Base-by-base conservation (phyloP, 2,329 filamentous ascomycete species). In the Chalara sp. region DNA sequence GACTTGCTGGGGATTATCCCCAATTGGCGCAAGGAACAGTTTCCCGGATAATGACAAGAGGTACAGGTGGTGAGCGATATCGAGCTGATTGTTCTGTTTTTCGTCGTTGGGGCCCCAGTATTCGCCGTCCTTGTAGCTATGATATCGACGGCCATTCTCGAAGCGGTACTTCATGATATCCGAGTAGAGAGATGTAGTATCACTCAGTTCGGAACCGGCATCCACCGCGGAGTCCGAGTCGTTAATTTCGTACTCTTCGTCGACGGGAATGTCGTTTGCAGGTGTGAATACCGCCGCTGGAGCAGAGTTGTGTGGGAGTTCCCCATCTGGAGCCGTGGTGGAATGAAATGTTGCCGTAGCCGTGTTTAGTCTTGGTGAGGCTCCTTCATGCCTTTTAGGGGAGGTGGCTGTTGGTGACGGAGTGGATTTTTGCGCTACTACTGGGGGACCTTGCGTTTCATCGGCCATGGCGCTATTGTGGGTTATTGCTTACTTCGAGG, bases 61-160 rank as follows among this genome's bases (percentile, higher is more conserved):
- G 44, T 5, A 62, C 32, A n/a, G 32, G 6, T 8, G 47, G 40
- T 48, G 61, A 53, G 48, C 50, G 28, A 61, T 59, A 44, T 64
- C 60, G 11, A 63, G 54, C 46, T 60, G 56, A 30, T 64, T 59
- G 47, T 63, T 62, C 46, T 64, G 61, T 37, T 48, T 49, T 10
- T 65, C 63, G 42, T 65, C 63, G 32, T 64, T 64, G 5, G 63
- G 62, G 6, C 41, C 61, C 60, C 61, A 64, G 44, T 65, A 64
- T 7, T 68, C 59, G 1, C 74, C 75, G 33, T 74, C 69, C 46
- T 71, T 69, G 55, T 65, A 71, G 3, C 64, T 66, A 50, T 78
- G 75, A 50, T 78, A 78, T 2, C 73, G 66, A 1, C 75, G 66
- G 3, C 75, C 75, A 51, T 76, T 75, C 52, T 76, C 74, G 12